phyloP scores from a whole-genome alignment of 352 stramenopile species.

The Pythium oligandrum region DNA sequence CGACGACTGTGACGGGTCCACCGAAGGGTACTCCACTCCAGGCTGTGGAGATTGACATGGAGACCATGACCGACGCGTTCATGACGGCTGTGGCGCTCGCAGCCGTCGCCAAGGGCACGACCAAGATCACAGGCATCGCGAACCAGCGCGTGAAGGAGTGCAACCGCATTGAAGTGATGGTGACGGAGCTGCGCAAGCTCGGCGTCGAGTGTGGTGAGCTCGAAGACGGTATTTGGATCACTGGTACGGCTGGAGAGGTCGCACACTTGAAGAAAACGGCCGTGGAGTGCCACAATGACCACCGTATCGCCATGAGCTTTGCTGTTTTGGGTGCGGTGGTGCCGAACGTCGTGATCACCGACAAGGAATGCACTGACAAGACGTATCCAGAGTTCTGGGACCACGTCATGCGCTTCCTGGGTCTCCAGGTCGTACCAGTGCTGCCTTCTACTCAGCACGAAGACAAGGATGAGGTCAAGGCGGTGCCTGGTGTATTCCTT shows the following conservation, averaged over 20 bases:
- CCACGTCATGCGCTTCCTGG: slow-evolving; percentile 60
- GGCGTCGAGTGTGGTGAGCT: slow-evolving; percentile 82
- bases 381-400: slow-evolving; percentile 98
- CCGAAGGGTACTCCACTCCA: slow-evolving; percentile 67
- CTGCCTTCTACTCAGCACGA: slow-evolving; percentile 17
- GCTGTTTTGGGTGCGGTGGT: slow-evolving; percentile 91
- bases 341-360: slow-evolving; percentile 92
- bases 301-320: slow-evolving; percentile 98
- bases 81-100: slow-evolving; percentile 96
- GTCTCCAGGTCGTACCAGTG: slow-evolving; percentile 46
- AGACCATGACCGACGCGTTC: slow-evolving; percentile 96
- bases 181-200: slow-evolving; percentile 94
- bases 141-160: slow-evolving; percentile 98
- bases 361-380: slow-evolving; percentile 97
- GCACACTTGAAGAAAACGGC: slow-evolving; percentile 46
- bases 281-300: slow-evolving; percentile 94
- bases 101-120: slow-evolving; percentile 93
- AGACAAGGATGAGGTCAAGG: slow-evolving; percentile 2
- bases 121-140: slow-evolving; percentile 97
- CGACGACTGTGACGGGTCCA: slow-evolving; percentile 70
- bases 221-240: slow-evolving; percentile 76
- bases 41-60: slow-evolving; percentile 94
- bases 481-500: slow-evolving; percentile 60
- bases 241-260: slow-evolving; percentile 46
- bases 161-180: slow-evolving; percentile 97